A percentile compares a stretch with the other conserved stretches of the same genome.
Evolutionary conservation across 257 asterid genomes (phyloP).

Genomic region (Datura wrightii): DNA sequence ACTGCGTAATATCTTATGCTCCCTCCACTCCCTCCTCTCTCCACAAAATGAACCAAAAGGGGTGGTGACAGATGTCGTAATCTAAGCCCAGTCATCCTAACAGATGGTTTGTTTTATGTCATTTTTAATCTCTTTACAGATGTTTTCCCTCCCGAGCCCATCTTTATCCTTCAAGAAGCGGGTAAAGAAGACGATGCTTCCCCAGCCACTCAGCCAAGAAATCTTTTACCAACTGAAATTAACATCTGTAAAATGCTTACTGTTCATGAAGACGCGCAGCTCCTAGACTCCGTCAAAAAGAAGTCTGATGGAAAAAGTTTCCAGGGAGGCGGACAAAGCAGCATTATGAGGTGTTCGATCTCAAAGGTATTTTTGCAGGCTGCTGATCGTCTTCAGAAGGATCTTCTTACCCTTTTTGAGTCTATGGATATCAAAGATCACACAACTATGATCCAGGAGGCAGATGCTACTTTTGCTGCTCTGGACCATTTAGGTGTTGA

Average conservation of each 20-base stretch:
- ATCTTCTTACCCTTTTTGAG: constrained; percentile 46
- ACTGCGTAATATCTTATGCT: background rate
- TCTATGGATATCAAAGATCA: constrained; percentile 48
- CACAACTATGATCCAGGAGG: constrained; percentile 45
- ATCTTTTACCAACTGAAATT: constrained; percentile 29
- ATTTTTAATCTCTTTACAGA: constrained; percentile 38
- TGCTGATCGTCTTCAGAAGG: constrained; percentile 45
- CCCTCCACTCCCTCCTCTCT: background rate
- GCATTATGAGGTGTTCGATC: constrained; percentile 42
- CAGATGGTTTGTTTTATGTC: background rate
- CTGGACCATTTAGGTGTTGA: constrained; percentile 40
- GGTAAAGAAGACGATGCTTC: constrained; percentile 22
- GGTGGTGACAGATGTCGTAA: background rate
- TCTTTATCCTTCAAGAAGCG: constrained; percentile 31
- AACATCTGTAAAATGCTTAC: background rate
- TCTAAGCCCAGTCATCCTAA: background rate
- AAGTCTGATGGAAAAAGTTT: background rate
- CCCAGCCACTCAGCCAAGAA: constrained; percentile 26
- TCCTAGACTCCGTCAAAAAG: background rate
- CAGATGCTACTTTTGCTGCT: constrained; percentile 52
- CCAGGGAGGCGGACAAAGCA: background rate
- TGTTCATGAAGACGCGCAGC: constrained; percentile 21
- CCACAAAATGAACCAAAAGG: constrained; percentile 21
- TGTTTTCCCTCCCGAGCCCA: constrained; percentile 35
- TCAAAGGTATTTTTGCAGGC: constrained; percentile 47